Evolutionary conservation across 768 basidiomycete species (phyloP).

Genomic region (Tulasnella sp.): DNA sequence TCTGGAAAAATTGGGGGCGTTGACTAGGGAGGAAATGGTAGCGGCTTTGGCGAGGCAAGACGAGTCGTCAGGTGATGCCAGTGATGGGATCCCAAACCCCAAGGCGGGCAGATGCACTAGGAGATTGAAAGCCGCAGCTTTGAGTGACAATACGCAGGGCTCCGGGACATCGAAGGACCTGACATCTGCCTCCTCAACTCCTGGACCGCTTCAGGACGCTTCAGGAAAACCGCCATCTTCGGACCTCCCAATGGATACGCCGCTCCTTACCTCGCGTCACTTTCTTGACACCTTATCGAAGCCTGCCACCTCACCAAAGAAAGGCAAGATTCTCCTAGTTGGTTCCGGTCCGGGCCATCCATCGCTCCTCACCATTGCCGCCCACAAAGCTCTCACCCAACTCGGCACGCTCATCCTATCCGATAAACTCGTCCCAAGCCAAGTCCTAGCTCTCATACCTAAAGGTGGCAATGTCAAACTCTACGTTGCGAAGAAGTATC

Average conservation of each 20-base stretch:
- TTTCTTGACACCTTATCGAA: conserved; percentile 20
- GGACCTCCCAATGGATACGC: neutral
- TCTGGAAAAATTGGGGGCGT: conserved; percentile 56
- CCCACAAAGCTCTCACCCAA: conserved; percentile 66
- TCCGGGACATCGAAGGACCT: neutral
- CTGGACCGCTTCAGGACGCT: neutral
- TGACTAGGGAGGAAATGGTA: conserved; percentile 59
- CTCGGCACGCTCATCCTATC: conserved; percentile 82
- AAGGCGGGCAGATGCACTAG: neutral
- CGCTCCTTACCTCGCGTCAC: neutral
- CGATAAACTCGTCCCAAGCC: conserved; percentile 90
- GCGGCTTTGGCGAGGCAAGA: conserved; percentile 35
- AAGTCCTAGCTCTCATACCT: conserved; percentile 79
- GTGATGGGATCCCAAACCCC: neutral
- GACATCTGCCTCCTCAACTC: neutral
- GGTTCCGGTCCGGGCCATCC: conserved; percentile 96
- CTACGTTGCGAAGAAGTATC: conserved; percentile 92
- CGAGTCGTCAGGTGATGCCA: neutral
- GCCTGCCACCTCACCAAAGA: conserved; percentile 24
- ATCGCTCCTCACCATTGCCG: conserved; percentile 79
- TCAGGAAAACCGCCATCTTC: neutral
- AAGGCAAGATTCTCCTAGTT: conserved; percentile 76
- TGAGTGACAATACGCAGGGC: neutral
- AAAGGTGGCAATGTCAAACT: conserved; percentile 41
- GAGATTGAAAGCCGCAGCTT: neutral